Evolutionary conservation across 2,329 filamentous ascomycete species (phyloP).

Genomic region (Ciborinia camelliae): DNA sequence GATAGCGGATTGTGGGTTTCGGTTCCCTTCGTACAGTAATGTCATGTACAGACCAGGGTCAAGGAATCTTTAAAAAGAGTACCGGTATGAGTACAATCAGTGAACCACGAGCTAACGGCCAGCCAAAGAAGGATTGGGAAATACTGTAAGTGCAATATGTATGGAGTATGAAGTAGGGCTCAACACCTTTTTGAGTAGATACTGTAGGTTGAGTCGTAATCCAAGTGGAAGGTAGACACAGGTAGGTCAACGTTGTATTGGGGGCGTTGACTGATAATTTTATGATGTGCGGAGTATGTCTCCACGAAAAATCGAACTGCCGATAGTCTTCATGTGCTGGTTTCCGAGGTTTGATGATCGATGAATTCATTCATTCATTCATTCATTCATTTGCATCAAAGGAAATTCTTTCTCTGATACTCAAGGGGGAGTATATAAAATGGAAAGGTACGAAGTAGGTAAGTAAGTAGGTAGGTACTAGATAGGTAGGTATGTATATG

Average conservation of each 20-base stretch:
- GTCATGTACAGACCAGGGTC: slow-evolving; percentile 8
- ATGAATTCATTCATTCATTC: background rate
- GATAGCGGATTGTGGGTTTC: slow-evolving; percentile 12
- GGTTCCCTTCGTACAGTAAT: slow-evolving; percentile 1
- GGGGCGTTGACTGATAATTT: too few relatives aligned
- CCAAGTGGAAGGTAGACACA: too few relatives aligned
- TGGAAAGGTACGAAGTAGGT: too few relatives aligned
- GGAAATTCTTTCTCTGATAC: background rate
- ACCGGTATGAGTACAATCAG: background rate
- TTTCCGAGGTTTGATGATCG: background rate
- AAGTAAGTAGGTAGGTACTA: too few relatives aligned
- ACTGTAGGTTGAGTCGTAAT: too few relatives aligned
- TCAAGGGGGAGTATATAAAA: background rate
- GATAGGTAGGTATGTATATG: too few relatives aligned
- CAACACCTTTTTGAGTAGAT: background rate
- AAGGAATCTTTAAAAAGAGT: background rate
- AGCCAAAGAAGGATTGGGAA: background rate
- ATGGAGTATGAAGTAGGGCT: too few relatives aligned
- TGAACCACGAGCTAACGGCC: background rate
- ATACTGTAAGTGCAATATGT: background rate
- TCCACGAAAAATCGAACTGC: background rate
- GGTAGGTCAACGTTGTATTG: too few relatives aligned
- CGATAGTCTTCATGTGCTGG: background rate
- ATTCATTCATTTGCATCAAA: background rate
- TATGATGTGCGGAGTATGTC: too few relatives aligned